Evolutionary conservation across 2,329 filamentous ascomycete genomes (phyloP), one percentile per base, ranked within the genome.

Genomic region (Penicillium polonicum): DNA sequence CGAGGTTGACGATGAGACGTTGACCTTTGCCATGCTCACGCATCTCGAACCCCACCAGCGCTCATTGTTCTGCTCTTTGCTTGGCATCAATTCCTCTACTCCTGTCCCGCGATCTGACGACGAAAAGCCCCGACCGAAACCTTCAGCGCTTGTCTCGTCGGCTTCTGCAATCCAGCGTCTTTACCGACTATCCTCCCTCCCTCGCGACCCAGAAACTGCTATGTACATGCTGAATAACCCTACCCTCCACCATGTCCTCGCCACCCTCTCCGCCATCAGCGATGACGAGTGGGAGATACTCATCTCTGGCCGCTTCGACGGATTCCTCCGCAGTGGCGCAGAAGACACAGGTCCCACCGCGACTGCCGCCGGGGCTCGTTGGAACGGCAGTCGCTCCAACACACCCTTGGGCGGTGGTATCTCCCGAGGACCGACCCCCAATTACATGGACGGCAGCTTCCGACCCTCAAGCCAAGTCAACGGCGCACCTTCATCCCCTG

Each of bases 251-350:
- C 89, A 94, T 68, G 86, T 96, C 33, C 85, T 97, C 3, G 87
- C 91, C 41, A 96, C 93, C 0, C 82, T 97, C 49, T 88, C 90
- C 36, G 91, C 92, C 52, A 94, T 97, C 66, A 94, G 89, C 70
- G 85, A 87, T 46, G 89, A 90, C n/a, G 93, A 97, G 74, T 97
- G 93, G 93, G 93, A 97, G 61, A 96, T 97, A 55, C 82, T 97
- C 13, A 91, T 89, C 5, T 97, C 93, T 0, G 93, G 93, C 29
- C 89, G 93, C 29, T 97, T 97, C 68, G 92, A 97, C 70, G 93
- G 93, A 4, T 97, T 97, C 76, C 82, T 97, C 21, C 96, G 93
- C 86, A 96, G 91, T 44, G 93, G 93, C 23, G 91, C 91, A 7
- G 92, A 97, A 63, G 80, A 83, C 46, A 46, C 69, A 10, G 68